Base-by-base conservation (phyloP, 805 yeast species). In the Nakazawaea molendinolei region DNA sequence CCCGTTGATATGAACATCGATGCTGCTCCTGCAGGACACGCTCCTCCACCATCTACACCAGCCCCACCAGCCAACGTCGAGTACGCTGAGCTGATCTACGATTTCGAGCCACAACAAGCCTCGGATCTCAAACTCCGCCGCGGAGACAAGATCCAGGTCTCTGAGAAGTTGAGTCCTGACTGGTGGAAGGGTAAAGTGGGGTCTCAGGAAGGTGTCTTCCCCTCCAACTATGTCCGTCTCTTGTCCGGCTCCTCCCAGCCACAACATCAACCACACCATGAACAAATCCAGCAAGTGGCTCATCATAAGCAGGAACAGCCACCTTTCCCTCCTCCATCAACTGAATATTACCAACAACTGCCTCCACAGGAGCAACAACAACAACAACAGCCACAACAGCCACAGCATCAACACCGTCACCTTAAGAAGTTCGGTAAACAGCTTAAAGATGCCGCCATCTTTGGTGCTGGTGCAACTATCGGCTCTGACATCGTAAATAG, bases 401-500 rank as follows among this genome's bases (percentile, higher is more conserved):
- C 30, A n/a, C 53, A 46, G 22, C 53, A 53, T 13, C 60, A 57
- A 22, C 46, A 53, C 9, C 65, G 60, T 29, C 43, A 45, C 10
- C 43, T 79, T 40, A 75, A 74, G 58, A 79, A 71, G 50, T 74
- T 85, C 47, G 94, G 94, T 18, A 69, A 83, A 44, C 81, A 85
- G 58, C 62, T 89, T 41, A 95, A 95, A 41, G 77, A 86, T 47
- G 94, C 97, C n/a, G 89, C 94, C 23, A 75, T 89, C 33, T 90
- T 86, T 46, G 97, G 97, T 59, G 96, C 95, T 8, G 97, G 97
- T 66, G 95, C 97, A 26, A 80, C 95, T 1, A 67, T 89, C 37
- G 97, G 97, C 52, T 71, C 85, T 30, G 86, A 83, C 50, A 49
- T 90, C 34, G 85, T 89, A 27, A 76, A 82, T 50, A 70, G 84